Base-by-base conservation (phyloP, 441 rosid species). In the Arabidopsis hybrid region DNA sequence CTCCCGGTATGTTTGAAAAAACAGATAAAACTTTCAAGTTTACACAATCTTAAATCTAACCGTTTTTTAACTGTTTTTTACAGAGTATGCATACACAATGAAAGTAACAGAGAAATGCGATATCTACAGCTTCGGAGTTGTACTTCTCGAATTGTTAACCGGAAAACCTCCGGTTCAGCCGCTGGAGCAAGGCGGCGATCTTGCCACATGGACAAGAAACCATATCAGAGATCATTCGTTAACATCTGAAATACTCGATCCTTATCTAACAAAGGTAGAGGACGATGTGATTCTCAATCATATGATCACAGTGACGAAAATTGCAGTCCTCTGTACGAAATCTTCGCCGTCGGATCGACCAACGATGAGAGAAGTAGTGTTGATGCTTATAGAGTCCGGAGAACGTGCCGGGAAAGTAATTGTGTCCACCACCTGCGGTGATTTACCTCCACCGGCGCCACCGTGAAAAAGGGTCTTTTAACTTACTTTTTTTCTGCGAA, bases 81-180 rank as follows among this genome's bases (percentile, higher is more conserved):
- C 88, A 95, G 98, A 92, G 82, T 95, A 95, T 71, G 99, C 99
- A 3, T 95, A 91, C 81, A 92, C 98, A 0, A 91, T 92, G 99
- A 95, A 87, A 83, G 92, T 95, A 43, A 89, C 99, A 0, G 99
- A 95, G 82, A 95, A 92, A 83, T 95, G 99, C 53, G 99, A 95
- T 77, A 88, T 85, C 77, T 95, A 95, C 71, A 95, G 99, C 82
- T 95, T 88, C 4, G 99, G 98, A 34, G 98, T 95, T 47, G 97
- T 95, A 51, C 83, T 92, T 6, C 72, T 95, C 49, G 99, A 95
- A 80, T 73, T 95, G 87, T 80, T 95, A 65, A 95, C 98, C 0
- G 98, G 99, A 21, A 85, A 77, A 81, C 70, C 90, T 67, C 98
- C 98, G 7, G 97, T 95, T 39, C 99, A 92, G 78, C 87, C 93